Base-by-base conservation (phyloP, 31 red algal genomes). In the Asparagopsis taxiformis region DNA sequence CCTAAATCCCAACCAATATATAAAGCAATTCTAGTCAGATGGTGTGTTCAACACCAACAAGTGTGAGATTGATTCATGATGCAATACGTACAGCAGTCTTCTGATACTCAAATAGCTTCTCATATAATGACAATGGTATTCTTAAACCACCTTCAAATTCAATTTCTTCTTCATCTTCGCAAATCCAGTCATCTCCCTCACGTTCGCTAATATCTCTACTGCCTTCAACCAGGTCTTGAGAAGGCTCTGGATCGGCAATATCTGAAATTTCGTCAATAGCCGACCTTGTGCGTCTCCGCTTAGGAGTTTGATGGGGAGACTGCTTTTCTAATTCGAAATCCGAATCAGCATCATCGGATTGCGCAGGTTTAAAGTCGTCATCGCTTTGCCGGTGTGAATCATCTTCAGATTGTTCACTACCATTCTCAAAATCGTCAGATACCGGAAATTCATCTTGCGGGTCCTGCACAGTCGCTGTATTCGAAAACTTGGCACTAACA, bases 91-190 rank as follows among this genome's bases (percentile, higher is more conserved):
- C 78, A 69, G 88, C 93, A 53, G 89, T 91, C 55, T 76, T 77
- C 57, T 97, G 93, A 72, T 97, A 97, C 34, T 74, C 72, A 91
- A 97, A 97, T 35, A 97, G 82, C 32, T 65, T 66, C 31, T 97
- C 88, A 52, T 82, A 97, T 31, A 97, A 61, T 13, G 87, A 78
- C 15, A 43, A 83, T 10, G 93, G 93, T 26, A 97, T 59, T 53
- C 87, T 39, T 33, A 97, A 72, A 31, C 81, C 93, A 32, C 93
- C 93, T 4, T 82, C 83, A 70, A 97, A 75, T 28, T 84, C 84
- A 24, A 92, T 55, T 53, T 97, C 93, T 61, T 97, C 93, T 11
- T 68, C 54, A 0, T 82, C 75, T 1, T 55, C 72, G 36, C 65
- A 35, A 23, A 72, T 48, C 56, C 76, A 73, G 59, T 78, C 82